These are phyloP conservation scores for Massospora cicadina DNA, from an alignment of 371 early-diverging fungal species.

Conservation along the genomic window DNA sequence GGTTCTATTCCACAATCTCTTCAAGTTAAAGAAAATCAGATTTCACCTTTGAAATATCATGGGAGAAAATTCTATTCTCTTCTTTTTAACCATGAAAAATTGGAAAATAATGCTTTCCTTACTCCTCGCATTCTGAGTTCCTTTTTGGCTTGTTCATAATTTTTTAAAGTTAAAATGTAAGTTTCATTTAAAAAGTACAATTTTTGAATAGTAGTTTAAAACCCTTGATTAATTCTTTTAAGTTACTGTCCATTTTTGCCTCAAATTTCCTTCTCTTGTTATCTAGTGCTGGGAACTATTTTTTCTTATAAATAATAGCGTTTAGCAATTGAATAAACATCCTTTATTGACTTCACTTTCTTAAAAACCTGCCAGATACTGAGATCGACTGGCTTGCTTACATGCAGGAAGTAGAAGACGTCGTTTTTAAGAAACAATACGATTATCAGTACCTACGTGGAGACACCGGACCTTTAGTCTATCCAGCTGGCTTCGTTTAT, in stretches of 20 bases:
- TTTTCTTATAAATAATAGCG: too few relatives aligned
- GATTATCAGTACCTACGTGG: constrained; percentile 63
- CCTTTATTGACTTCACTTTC: too few relatives aligned
- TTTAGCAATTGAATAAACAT: too few relatives aligned
- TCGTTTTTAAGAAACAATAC: constrained; percentile 47
- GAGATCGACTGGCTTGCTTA: constrained; percentile 92
- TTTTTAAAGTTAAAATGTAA: neutral
- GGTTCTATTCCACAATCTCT: too few relatives aligned
- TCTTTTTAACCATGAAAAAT: neutral
- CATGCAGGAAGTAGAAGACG: constrained; percentile 76
- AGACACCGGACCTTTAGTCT: constrained; percentile 89
- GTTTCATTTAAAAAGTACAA: too few relatives aligned
- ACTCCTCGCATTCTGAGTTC: neutral
- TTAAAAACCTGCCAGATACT: too few relatives aligned
- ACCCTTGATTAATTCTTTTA: neutral
- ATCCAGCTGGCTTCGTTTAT: constrained; percentile 88
- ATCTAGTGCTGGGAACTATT: too few relatives aligned
- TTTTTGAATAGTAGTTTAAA: too few relatives aligned
- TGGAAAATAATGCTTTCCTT: neutral
- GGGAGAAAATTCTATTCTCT: neutral
- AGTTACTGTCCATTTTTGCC: neutral
- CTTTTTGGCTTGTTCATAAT: neutral
- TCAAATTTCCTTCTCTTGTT: neutral
- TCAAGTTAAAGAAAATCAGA: too few relatives aligned
- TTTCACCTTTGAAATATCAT: neutral